Evolutionary conservation across 2,329 filamentous ascomycete genomes (phyloP), one percentile per base, ranked within the genome.

Genomic region (Stagonosporopsis chrysanthemi): DNA sequence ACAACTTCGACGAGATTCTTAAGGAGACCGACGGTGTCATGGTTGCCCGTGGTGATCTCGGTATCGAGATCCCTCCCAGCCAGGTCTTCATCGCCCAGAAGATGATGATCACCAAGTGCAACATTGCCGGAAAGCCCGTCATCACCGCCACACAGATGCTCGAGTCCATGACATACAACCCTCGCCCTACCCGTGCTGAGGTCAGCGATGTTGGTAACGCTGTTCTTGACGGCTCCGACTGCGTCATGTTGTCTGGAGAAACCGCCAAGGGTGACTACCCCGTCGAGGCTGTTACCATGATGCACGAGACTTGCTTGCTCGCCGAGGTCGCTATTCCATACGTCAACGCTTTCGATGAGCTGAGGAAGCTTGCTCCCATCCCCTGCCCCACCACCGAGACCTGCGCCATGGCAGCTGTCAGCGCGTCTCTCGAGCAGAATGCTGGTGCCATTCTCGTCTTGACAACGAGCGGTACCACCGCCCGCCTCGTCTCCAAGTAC

Each of bases 21-120:
- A 86, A 87, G 76, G 92, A 93, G 83, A 98, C 95, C 6, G 95
- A 99, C 79, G 95, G 95, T 86, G 93, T 99, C 83, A 99, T 99
- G 95, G 95, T 99, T 69, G 95, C 95, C 74, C 94, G 95, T 87
- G 95, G 95, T 83, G 95, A 98, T 77, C 83, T 97, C 65, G 95
- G 95, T 84, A 99, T 99, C 72, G 95, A 99, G 83, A 99, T 99
- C 72, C 94, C 95, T 46, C 94, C 95, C 61, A 92, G 94, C 65
- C 95, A 99, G 85, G 95, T 99, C 67, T 99, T 99, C 81, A 92
- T 96, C 69, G 95, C 95, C 55, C 95, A 99, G 86, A 99, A 99
- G 90, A 99, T 99, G 91, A 93, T 99, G 87, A 99, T 99, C 80
- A 93, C 95, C 81, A 98, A 98, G 89, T 99, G 95, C 88, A 99